Conservation (phyloP, 306 rosid genomes). For the Rubus parviflorus region DNA sequence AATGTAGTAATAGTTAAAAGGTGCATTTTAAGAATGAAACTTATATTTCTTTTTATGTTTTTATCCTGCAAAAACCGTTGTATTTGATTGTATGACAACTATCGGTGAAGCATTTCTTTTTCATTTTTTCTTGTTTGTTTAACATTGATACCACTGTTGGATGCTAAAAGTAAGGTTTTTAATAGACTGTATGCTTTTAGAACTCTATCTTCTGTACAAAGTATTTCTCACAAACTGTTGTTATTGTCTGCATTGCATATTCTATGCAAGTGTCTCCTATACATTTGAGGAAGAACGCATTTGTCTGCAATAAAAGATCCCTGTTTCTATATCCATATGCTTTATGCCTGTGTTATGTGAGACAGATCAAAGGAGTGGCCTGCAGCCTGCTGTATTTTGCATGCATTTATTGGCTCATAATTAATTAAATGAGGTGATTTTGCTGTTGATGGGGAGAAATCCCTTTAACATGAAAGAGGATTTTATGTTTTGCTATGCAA, state of each 20-base stretch:
- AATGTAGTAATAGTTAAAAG: background rate
- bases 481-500: background rate
- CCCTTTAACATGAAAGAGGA: background rate
- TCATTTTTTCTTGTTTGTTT: background rate
- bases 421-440: background rate
- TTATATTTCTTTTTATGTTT: background rate
- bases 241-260: background rate
- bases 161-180: background rate
- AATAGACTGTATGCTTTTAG: background rate
- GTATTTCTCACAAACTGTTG: background rate
- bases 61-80: background rate
- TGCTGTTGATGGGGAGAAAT: background rate
- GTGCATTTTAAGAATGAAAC: background rate
- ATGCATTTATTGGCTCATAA: background rate
- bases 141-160: background rate
- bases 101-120: background rate
- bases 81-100: background rate
- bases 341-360: background rate
- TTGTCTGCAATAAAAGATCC: background rate
- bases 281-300: background rate
- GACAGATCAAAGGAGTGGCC: background rate
- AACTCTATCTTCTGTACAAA: background rate
- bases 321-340: background rate
- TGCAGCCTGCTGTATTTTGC: background rate
- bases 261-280: background rate